Percentiles rank a stretch among this genome's conserved stretches.
phyloP scores from a whole-genome alignment of 305 asterid genomes.

The Withania somnifera region DNA sequence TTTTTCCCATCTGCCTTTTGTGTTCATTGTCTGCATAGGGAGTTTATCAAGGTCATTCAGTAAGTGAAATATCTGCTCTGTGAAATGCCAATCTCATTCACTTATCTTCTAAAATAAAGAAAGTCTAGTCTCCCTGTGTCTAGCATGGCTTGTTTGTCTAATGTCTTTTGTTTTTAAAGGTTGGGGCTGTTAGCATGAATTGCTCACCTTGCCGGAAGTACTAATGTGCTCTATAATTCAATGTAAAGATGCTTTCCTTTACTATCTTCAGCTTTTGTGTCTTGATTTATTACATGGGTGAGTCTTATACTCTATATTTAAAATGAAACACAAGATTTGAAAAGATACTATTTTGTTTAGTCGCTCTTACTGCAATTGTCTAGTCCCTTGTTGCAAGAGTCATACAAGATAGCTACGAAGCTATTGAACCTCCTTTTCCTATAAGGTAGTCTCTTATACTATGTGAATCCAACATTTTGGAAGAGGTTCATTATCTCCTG shows the following conservation, averaged over 20 bases:
- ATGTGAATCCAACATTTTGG: not conserved
- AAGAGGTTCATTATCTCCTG: not conserved
- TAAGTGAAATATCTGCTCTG: slow-evolving; percentile 33
- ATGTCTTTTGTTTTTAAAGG: not conserved
- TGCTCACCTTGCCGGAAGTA: not conserved
- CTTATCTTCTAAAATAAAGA: not conserved
- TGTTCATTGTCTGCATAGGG: slow-evolving; percentile 77
- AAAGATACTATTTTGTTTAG: not conserved
- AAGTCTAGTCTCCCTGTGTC: not conserved
- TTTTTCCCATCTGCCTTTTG: slow-evolving; percentile 80
- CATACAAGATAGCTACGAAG: not conserved
- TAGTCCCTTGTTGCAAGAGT: not conserved
- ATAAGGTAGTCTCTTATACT: not conserved
- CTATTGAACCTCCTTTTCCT: not conserved
- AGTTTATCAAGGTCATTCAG: slow-evolving; percentile 97
- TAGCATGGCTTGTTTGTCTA: not conserved
- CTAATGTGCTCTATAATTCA: not conserved
- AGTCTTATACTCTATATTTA: not conserved
- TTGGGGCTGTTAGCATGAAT: not conserved
- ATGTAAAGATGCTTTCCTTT: not conserved
- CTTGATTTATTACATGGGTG: not conserved
- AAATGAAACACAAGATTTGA: not conserved
- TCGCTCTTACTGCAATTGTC: not conserved
- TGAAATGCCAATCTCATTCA: not conserved
- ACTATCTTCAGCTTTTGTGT: not conserved